Conservation (phyloP, 208 protist genomes). For the Leishmania tropica region DNA sequence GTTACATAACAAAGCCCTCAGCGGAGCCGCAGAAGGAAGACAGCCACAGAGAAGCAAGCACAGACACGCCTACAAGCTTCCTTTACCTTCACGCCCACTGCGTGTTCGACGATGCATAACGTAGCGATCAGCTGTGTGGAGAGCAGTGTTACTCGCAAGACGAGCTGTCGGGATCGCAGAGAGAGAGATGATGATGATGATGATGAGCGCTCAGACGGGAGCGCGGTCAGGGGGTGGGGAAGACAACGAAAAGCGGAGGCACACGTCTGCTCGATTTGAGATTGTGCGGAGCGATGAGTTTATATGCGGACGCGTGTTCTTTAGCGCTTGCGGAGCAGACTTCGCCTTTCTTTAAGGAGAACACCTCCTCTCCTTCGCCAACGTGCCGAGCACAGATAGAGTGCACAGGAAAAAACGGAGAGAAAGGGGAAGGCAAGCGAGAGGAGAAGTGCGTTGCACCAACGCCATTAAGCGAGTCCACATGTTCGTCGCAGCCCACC, state of each 20-base stretch:
- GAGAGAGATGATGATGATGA: too few species aligned
- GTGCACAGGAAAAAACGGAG: not conserved
- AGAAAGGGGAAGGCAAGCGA: conserved; percentile 3
- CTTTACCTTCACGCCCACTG: not conserved
- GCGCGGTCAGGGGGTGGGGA: too few species aligned
- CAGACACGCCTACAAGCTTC: not conserved
- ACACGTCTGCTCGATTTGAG: too few species aligned
- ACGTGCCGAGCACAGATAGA: not conserved
- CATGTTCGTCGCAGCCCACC: too few species aligned
- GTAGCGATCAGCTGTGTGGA: not conserved
- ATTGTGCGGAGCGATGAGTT: not conserved
- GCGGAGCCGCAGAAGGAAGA: not conserved
- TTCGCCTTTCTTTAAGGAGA: not conserved
- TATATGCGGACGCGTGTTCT: not conserved
- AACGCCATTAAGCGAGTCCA: too few species aligned
- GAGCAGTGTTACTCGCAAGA: not conserved
- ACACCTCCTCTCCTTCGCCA: not conserved
- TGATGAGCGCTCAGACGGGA: too few species aligned
- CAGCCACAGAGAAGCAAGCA: not conserved
- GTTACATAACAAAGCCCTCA: too few species aligned
- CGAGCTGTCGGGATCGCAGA: too few species aligned
- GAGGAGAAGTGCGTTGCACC: not conserved
- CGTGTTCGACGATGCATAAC: not conserved
- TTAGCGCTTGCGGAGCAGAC: not conserved
- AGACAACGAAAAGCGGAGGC: not conserved